A percentile compares a stretch with the other conserved stretches of the same genome.
Evolutionary conservation across 2,329 filamentous ascomycete species (phyloP).

Genomic region (Neobulgaria alba): DNA sequence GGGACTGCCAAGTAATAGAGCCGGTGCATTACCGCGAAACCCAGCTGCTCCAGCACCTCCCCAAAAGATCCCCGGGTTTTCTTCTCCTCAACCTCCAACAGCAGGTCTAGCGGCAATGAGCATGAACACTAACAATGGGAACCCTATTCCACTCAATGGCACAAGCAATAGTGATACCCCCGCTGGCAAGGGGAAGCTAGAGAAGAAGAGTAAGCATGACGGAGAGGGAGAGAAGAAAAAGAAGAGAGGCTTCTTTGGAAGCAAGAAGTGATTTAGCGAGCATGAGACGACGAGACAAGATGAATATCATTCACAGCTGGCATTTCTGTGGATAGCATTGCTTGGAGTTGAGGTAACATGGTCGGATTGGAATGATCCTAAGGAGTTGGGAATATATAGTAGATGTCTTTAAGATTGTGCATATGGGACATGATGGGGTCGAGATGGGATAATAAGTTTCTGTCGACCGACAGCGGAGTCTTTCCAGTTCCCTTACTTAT

Average conservation of each 20-base stretch:
- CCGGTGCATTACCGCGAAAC: conserved; percentile 21
- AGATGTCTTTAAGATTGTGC: not conserved
- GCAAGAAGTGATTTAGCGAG: conserved; percentile 40
- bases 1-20: conserved; percentile 14
- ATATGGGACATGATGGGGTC: no score
- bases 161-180: conserved; percentile 18
- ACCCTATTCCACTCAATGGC: conserved; percentile 23
- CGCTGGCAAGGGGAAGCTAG: conserved; percentile 34
- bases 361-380: not conserved
- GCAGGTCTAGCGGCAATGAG: conserved; percentile 20
- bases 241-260: conserved; percentile 47
- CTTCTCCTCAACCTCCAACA: conserved; percentile 23
- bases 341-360: not conserved
- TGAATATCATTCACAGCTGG: not conserved
- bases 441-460: no score
- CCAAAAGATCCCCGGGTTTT: conserved; percentile 17
- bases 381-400: not conserved
- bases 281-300: no score
- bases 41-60: conserved; percentile 19
- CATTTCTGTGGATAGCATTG: not conserved
- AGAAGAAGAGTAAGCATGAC: conserved; percentile 43
- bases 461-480: no score
- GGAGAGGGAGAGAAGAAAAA: conserved; percentile 48
- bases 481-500: no score
- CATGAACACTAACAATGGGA: conserved; percentile 18